phyloP scores from a whole-genome alignment of 306 rosid species.

The Urtica urens region DNA sequence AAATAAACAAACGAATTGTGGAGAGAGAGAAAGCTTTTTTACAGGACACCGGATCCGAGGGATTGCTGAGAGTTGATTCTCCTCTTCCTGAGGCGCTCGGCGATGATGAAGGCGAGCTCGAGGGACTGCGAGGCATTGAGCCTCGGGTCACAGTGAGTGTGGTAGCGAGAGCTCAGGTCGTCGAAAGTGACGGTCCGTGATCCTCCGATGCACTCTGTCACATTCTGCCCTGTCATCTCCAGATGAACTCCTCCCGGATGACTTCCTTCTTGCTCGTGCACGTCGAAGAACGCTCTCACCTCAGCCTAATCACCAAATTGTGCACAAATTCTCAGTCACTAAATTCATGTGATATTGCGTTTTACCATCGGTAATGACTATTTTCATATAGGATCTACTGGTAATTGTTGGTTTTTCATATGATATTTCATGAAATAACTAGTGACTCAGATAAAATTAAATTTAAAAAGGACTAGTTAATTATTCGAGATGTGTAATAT shows the following conservation, averaged over 20 bases:
- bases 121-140: conserved; percentile 73
- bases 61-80: conserved; percentile 40
- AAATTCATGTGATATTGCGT: no score
- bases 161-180: conserved; percentile 64
- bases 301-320: conserved; percentile 44
- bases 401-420: no score
- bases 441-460: no score
- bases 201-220: conserved; percentile 75
- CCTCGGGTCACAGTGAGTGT: conserved; percentile 72
- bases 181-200: conserved; percentile 60
- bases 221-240: conserved; percentile 77
- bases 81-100: conserved; percentile 63
- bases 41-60: no score
- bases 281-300: conserved; percentile 75
- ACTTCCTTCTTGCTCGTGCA: conserved; percentile 78
- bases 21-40: no score
- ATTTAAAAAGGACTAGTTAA: no score
- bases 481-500: no score
- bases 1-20: no score
- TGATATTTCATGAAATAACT: no score
- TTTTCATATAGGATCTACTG: no score
- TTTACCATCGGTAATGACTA: no score
- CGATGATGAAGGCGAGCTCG: conserved; percentile 56
- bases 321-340: no score
- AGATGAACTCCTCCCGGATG: conserved; percentile 67